phyloP scores from a whole-genome alignment of 1,139 yeast species.

The Blastobotrys serpentis region DNA sequence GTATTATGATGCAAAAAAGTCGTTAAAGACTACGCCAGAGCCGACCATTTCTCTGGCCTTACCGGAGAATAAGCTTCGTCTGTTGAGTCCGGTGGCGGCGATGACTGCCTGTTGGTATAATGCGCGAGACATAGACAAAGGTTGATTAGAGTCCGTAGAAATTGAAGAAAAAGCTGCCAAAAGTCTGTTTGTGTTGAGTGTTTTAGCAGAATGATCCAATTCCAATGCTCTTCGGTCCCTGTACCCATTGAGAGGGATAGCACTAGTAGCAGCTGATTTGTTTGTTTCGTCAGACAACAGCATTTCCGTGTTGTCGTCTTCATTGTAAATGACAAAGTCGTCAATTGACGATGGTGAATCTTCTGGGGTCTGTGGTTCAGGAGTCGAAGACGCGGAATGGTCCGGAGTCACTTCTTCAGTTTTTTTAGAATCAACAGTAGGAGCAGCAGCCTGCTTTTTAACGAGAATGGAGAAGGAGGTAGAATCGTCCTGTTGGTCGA shows the following conservation, averaged over 20 bases:
- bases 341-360: slow-evolving; percentile 19
- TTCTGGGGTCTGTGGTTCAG: slow-evolving; percentile 1
- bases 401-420: background rate
- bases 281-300: slow-evolving; percentile 14
- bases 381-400: background rate
- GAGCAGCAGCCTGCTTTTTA: slow-evolving; percentile 10
- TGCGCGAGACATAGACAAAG: slow-evolving; percentile 18
- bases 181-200: slow-evolving; percentile 13
- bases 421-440: background rate
- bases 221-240: slow-evolving; percentile 15
- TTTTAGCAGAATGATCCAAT: background rate
- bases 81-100: slow-evolving; percentile 42
- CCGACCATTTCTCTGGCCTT: slow-evolving; percentile 57
- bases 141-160: slow-evolving; percentile 15
- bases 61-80: slow-evolving; percentile 49
- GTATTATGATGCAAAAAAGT: slow-evolving; percentile 10
- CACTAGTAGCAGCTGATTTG: slow-evolving; percentile 12
- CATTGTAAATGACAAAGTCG: slow-evolving; percentile 28
- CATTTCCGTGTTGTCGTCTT: slow-evolving; percentile 19
- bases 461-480: slow-evolving; percentile 31
- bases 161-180: slow-evolving; percentile 25
- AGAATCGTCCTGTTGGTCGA: slow-evolving; percentile 31
- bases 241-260: slow-evolving; percentile 18
- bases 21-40: slow-evolving; percentile 12
- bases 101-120: slow-evolving; percentile 32